Evolutionary conservation across 2,329 filamentous ascomycete species (phyloP).

Genomic region (Neophaeococcomyces aloes): DNA sequence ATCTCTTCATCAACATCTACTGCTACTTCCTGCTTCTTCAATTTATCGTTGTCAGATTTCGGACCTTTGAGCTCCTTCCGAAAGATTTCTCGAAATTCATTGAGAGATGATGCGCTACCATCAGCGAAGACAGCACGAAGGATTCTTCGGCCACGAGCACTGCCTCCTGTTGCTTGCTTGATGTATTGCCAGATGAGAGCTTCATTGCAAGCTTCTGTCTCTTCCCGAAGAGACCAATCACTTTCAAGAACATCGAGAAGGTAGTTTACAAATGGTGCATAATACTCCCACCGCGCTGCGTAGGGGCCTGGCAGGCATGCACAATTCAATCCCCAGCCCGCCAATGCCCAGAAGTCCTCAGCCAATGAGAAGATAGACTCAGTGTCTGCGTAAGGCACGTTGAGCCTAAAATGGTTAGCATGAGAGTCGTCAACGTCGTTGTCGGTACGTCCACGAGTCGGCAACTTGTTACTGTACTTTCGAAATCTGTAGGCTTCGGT

Average conservation of each 20-base stretch:
- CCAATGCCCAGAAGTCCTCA: conserved; percentile 76
- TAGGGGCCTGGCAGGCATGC: conserved; percentile 47
- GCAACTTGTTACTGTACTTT: conserved; percentile 19
- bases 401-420: conserved; percentile 42
- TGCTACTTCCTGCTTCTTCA: conserved; percentile 31
- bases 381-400: conserved; percentile 50
- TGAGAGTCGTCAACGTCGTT: conserved; percentile 25
- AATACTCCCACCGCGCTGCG: conserved; percentile 62
- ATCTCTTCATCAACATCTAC: conserved; percentile 37
- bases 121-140: conserved; percentile 39
- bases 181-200: conserved; percentile 37
- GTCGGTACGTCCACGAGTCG: conserved; percentile 2
- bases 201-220: conserved; percentile 23
- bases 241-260: conserved; percentile 44
- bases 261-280: conserved; percentile 68
- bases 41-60: conserved; percentile 22
- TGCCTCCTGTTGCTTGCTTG: conserved; percentile 22
- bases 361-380: conserved; percentile 64
- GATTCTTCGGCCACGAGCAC: conserved; percentile 32
- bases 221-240: conserved; percentile 30
- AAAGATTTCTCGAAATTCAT: conserved; percentile 38
- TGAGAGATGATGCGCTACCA: conserved; percentile 27
- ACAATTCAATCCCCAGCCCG: conserved; percentile 92
- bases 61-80: conserved; percentile 33
- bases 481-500: conserved; percentile 62